Base-by-base conservation (phyloP, 805 yeast species). In the Pichia ethanolica region DNA sequence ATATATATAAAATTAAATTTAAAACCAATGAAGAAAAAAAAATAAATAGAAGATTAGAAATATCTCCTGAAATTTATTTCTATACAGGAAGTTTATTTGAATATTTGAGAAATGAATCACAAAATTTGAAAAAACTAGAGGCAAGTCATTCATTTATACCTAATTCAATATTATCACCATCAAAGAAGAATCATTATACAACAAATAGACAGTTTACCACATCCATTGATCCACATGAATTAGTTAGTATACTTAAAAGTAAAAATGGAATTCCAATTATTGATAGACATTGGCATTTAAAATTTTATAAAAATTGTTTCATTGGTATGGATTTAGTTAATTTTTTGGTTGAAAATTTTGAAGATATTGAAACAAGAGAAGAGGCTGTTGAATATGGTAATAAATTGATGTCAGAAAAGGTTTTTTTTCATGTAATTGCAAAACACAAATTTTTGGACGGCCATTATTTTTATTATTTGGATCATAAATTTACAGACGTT, bases 261-360 rank as follows among this genome's bases (percentile, higher is more conserved):
- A 71, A 75, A 1, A 72, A 74, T 42, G 90, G 89, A 8, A 67
- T 91, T 7, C 73, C 72, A 25, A 71, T 93, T 36, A 81, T 78
- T 1, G 96, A 89, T 58, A 73, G 97, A 56, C 77, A 83, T 35
- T 91, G 99, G 99, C 98, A 91, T 64, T 81, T 90, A 79, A 82
- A 81, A 53, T 70, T 78, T 5, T 95, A 88, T 61, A 71, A 74
- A 30, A 78, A 84, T 53, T 86, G 95, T 66, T 89, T 91, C 60
- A 64, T 88, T 27, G 98, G 98, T 0, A 79, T 82, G 53, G 96
- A 89, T 47, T 71, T 89, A 53, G 97, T 89, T 0, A 78, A 80
- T 34, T 91, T 98, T 97, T 63, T 91, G 48, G 71, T 86, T 33
- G 85, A 86, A 53, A 79, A 81, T 51, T 85, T 89, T 60, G 79